Base-by-base conservation (phyloP, 257 asterid species). In the Solanum clarkiae region DNA sequence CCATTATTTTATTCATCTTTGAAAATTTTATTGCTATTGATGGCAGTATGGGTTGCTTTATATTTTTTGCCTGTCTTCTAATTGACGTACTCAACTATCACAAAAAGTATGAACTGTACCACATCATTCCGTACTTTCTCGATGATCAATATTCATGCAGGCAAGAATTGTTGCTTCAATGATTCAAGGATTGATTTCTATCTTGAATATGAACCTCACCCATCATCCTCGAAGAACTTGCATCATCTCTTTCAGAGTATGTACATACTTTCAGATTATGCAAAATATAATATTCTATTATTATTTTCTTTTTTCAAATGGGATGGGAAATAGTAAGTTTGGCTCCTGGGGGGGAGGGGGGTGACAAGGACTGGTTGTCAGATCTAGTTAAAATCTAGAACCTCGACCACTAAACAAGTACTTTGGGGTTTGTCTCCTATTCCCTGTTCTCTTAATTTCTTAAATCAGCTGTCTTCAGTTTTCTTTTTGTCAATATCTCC, bases 211-310 rank as follows among this genome's bases (percentile, higher is more conserved):
- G 99, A 96, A 92, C 99, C 99, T 44, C 97, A 95, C 83, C 98
- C 98, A 81, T 87, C 99, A 84, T 96, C 98, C 84, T 80, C 97
- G 1, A 96, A 93, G 91, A 96, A 96, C 88, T 87, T 96, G 91
- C 90, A 92, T 85, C 99, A 95, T 89, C 97, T 96, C 77, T 96
- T 95, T 87, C 98, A 96, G 88, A 96, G 99, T 96, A 93, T 22
- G 92, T 84, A 66, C 86, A 90, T 60, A 36, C 84, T 10, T 77
- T 77, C 63, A 49, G 81, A 77, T 51, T 77, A 77, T 26, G n/a
- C 45, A 77, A 49, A 51, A 8, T 53, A 77, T 77, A 49, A 69
- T 55, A 85, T 59, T 54, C 80, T 72, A 20, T 54, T 45, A 29
- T 65, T 17, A 17, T 42, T 71, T 32, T 59, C 42, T 2, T 84